Percentiles rank a stretch among this genome's conserved stretches.
Evolutionary conservation across 2,329 filamentous ascomycete genomes (phyloP).

Genomic region (Colletotrichum salicis): DNA sequence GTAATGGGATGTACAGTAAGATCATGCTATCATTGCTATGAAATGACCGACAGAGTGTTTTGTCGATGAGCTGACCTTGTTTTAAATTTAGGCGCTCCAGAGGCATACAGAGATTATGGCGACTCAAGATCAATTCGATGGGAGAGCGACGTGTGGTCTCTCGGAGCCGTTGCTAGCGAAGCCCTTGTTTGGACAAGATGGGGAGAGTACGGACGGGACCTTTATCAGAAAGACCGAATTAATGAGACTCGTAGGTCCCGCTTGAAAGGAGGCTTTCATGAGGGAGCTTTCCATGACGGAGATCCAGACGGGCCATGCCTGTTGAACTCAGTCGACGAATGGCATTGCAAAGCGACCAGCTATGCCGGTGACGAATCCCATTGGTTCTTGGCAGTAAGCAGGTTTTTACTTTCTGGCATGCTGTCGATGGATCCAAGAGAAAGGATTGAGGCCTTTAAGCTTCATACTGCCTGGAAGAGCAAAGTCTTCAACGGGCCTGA

Average conservation of each 20-base stretch:
- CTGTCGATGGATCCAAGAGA: not conserved
- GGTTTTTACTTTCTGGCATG: not conserved
- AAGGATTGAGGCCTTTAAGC: too few species aligned
- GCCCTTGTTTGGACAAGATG: not conserved
- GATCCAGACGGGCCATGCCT: too few species aligned
- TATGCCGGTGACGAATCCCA: not conserved
- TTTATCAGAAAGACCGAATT: not conserved
- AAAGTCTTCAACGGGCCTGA: not conserved
- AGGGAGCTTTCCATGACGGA: too few species aligned
- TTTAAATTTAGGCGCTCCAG: slow-evolving; percentile 7
- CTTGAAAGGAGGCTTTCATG: not conserved
- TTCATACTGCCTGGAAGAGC: too few species aligned
- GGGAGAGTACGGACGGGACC: not conserved
- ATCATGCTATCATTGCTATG: too few species aligned
- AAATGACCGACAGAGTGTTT: too few species aligned
- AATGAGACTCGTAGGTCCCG: not conserved
- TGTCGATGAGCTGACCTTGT: too few species aligned
- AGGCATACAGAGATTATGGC: not conserved
- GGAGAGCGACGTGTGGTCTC: not conserved
- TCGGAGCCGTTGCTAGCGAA: not conserved
- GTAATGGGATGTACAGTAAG: slow-evolving; percentile 24
- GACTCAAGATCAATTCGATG: not conserved
- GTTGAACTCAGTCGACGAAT: too few species aligned
- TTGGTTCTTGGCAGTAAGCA: not conserved
- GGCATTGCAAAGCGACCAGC: not conserved